Evolutionary conservation across 169 alveolate genomes (phyloP).

Genomic region (Prorocentrum cordatum): DNA sequence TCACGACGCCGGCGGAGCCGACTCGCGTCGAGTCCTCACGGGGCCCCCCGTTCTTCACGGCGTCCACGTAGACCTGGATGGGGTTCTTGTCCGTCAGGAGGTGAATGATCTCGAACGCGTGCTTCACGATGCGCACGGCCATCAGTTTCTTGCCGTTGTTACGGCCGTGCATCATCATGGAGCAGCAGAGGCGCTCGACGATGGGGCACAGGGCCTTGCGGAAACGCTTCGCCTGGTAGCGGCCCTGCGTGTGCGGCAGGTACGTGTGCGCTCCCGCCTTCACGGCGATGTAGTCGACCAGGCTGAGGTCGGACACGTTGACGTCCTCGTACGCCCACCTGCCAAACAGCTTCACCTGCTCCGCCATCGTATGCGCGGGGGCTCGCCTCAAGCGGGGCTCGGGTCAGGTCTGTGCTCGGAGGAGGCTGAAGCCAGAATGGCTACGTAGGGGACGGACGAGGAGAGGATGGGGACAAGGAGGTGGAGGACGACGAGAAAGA

Average conservation of each 20-base stretch:
- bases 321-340: conserved; percentile 42
- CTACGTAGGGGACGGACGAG: too few relatives aligned
- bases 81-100: conserved; percentile 97
- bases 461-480: too few relatives aligned
- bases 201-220: conserved; percentile 98
- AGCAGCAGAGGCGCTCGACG: conserved; percentile 95
- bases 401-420: too few relatives aligned
- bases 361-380: too few relatives aligned
- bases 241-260: conserved; percentile 98
- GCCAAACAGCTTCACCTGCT: conserved; percentile 35
- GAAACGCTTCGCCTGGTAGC: conserved; percentile 96
- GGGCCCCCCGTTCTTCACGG: conserved; percentile 98
- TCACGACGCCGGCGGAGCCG: conserved; percentile 75
- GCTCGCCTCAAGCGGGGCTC: too few relatives aligned
- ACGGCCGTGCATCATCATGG: conserved; percentile 79
- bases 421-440: too few relatives aligned
- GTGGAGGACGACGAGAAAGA: too few relatives aligned
- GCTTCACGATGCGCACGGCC: conserved; percentile 96
- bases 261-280: conserved; percentile 90
- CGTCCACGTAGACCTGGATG: conserved; percentile 92
- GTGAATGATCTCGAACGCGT: conserved; percentile 95
- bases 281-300: conserved; percentile 79
- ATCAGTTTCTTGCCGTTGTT: conserved; percentile 98
- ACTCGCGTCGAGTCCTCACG: conserved; percentile 95
- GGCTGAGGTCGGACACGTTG: conserved; percentile 27